These are phyloP conservation scores for Curvularia sp. DNA, from an alignment of 2,329 filamentous ascomycete species.

Conservation along the genomic window DNA sequence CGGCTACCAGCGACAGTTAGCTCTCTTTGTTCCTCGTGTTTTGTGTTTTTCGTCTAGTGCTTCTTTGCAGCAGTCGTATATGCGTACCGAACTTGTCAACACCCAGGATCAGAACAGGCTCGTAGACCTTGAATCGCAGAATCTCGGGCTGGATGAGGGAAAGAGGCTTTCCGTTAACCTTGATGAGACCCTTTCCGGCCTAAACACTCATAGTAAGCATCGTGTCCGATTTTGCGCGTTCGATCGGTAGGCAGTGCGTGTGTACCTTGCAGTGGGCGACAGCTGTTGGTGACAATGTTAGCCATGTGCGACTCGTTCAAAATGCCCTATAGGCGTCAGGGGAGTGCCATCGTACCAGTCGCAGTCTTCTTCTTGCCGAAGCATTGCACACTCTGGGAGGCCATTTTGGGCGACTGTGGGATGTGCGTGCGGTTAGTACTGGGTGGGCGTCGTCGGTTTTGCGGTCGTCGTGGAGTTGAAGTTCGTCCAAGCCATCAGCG, in stretches of 20 bases:
- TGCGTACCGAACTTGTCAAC: conserved; percentile 86
- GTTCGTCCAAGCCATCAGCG: conserved; percentile 26
- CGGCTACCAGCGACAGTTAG: conserved; percentile 56
- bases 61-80: conserved; percentile 8
- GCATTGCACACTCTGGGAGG: conserved; percentile 72
- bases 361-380: conserved; percentile 86
- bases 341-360: conserved; percentile 49
- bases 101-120: conserved; percentile 95
- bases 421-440: conserved; percentile 42
- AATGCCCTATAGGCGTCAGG: neutral
- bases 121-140: conserved; percentile 99
- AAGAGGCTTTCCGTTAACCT: conserved; percentile 98
- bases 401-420: conserved; percentile 51
- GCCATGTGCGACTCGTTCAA: conserved; percentile 38
- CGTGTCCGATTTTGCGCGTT: conserved; percentile 28
- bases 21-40: conserved; percentile 20
- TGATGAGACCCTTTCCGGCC: conserved; percentile 88
- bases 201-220: conserved; percentile 49
- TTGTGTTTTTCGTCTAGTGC: conserved; percentile 9
- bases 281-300: conserved; percentile 61
- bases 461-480: conserved; percentile 34
- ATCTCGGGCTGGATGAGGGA: conserved; percentile 93
- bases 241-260: conserved; percentile 28
- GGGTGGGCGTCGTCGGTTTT: conserved; percentile 38
- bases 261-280: conserved; percentile 93